A percentile compares a stretch with the other conserved stretches of the same genome.
Conservation (phyloP, 306 rosid species). For the Lotus japonicus region DNA sequence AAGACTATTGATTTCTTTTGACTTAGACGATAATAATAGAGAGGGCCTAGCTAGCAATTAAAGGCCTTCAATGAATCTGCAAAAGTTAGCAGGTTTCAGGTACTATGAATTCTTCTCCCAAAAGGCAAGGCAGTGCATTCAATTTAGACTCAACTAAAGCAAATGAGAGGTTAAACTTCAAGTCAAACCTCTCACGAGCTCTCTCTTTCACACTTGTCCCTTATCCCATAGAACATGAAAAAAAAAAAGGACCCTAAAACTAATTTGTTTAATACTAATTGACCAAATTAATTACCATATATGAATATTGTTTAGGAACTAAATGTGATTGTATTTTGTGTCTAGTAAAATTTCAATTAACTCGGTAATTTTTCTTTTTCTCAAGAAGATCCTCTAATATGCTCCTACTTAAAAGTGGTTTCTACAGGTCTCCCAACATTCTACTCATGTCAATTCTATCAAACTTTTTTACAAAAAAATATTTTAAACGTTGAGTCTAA, state of each 20-base stretch:
- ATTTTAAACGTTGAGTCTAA: no score
- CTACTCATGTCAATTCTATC: no score
- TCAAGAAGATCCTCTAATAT: no score
- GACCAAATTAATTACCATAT: no score
- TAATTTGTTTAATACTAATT: background rate
- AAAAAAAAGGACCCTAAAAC: background rate
- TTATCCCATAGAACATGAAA: background rate
- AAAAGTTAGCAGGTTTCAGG: constrained; percentile 57
- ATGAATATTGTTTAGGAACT: no score
- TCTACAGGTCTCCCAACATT: no score
- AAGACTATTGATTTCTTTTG: constrained; percentile 13
- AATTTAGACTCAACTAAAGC: constrained; percentile 46
- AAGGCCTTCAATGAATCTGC: constrained; percentile 70
- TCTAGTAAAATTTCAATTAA: no score
- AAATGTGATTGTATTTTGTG: no score
- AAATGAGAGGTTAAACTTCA: background rate
- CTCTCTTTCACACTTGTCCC: background rate
- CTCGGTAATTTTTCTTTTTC: no score
- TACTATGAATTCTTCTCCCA: constrained; percentile 53
- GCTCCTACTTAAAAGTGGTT: no score
- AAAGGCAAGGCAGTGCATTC: constrained; percentile 47
- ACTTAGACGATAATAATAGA: constrained; percentile 26
- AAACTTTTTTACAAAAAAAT: no score
- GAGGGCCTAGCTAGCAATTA: constrained; percentile 52
- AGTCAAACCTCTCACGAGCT: constrained; percentile 18